Conservation (phyloP, 2,329 filamentous ascomycete genomes). For the Ascochyta koolunga region DNA sequence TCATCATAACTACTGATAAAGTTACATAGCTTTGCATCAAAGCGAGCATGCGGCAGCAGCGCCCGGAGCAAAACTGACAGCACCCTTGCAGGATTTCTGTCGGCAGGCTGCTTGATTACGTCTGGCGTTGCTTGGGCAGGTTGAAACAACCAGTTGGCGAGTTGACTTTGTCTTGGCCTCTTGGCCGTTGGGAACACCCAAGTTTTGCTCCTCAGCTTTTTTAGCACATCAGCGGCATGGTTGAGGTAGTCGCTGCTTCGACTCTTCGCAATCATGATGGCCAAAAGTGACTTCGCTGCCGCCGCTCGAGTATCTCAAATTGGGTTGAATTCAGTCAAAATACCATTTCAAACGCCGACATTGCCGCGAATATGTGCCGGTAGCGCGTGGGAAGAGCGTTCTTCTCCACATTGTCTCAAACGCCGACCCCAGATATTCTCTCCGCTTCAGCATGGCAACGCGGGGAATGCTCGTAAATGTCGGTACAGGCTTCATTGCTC, state of each 20-base stretch:
- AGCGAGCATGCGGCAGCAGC: slow-evolving; percentile 10
- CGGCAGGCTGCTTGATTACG: slow-evolving; percentile 6
- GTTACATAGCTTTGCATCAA: slow-evolving; percentile 6
- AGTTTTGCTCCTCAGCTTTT: not conserved
- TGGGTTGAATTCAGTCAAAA: not conserved
- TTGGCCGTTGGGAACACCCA: slow-evolving; percentile 4
- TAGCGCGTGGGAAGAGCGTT: not conserved
- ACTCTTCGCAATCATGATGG: not conserved
- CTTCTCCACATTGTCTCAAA: slow-evolving; percentile 20
- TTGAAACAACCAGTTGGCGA: not conserved
- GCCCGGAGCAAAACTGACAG: slow-evolving; percentile 5
- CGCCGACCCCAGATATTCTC: slow-evolving; percentile 28
- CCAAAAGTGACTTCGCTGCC: not conserved
- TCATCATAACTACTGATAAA: slow-evolving; percentile 1
- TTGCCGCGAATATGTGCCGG: slow-evolving; percentile 3
- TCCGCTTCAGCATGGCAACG: slow-evolving; percentile 3
- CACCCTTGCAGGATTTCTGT: not conserved
- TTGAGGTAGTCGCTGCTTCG: not conserved
- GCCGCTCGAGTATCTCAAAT: not conserved
- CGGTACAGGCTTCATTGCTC: slow-evolving; percentile 11
- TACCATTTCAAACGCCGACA: slow-evolving; percentile 13
- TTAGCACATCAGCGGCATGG: not conserved
- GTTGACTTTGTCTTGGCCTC: slow-evolving; percentile 1
- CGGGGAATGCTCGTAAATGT: not conserved
- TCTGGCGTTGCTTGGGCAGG: slow-evolving; percentile 12